Base-by-base conservation (phyloP, 2,329 filamentous ascomycete species). In the Penicillium glabrum region DNA sequence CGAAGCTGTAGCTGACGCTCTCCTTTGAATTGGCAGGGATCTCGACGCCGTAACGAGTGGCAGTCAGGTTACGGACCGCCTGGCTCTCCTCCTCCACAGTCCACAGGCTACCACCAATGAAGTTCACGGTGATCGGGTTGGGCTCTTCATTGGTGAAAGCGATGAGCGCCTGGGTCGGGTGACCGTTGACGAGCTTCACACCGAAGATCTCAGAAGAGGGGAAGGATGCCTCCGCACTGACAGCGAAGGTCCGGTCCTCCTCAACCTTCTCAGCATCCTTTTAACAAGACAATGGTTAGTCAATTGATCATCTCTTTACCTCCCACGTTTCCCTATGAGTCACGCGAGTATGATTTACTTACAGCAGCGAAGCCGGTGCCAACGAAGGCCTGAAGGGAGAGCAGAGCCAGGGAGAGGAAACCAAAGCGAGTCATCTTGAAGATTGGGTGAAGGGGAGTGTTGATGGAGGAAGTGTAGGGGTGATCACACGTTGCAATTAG, bases 161-260 rank as follows among this genome's bases (percentile, higher is more conserved):
- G 67, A 99, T 80, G 53, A 96, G 78, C 35, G 92, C 89, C 75
- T 90, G 86, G 62, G 92, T 96, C 43, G 91, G 86, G 64, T 89
- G 88, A 70, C 92, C 91, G 74, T 99, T 99, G 81, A 98, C 85
- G 66, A 98, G 87, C 85, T 96, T 96, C 67, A 98, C 87, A 69
- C 93, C 95, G 67, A 97, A 95, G 77, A 96, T 88, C 80, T 96
- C 91, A 57, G 83, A 80, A 62, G 84, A 76, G 29, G 86, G 86
- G 76, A 88, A 88, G 33, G 81, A 80, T 56, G 84, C 79, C 51
- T 80, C 77, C 61, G 85, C 79, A 53, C 77, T 76, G 63, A 88
- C 81, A 56, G 80, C 79, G 58, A 86, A 73, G 59, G 77, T 82
- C 64, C 80, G 87, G 74, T 77, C 85, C 78, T 80, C 86, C 58